These are phyloP conservation scores for Calonectria crousiana DNA, from an alignment of 2,329 filamentous ascomycete species.

Conservation along the genomic window DNA sequence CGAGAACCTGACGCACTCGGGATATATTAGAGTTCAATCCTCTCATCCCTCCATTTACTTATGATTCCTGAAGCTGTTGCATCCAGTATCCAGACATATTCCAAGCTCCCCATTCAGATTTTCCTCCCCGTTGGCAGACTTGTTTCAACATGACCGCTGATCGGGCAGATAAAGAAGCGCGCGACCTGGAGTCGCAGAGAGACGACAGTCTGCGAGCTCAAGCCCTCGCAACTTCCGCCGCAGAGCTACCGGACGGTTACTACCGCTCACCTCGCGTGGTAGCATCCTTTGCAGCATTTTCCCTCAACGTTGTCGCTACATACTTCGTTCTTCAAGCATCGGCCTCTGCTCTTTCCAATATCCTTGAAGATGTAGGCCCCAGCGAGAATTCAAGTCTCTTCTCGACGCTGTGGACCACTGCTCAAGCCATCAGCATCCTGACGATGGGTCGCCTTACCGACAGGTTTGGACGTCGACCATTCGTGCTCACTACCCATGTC, in stretches of 20 bases:
- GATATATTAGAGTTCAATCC: neutral
- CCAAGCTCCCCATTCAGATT: neutral
- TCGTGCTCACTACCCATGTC: neutral
- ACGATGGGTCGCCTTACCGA: slow-evolving; percentile 1
- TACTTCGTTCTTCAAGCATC: neutral
- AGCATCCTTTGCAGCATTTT: neutral
- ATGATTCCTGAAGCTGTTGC: neutral
- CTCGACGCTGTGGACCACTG: neutral
- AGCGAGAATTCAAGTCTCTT: neutral
- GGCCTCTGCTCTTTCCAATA: neutral
- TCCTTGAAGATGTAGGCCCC: neutral
- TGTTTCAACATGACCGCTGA: neutral
- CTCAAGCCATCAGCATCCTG: neutral
- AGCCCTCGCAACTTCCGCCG: neutral
- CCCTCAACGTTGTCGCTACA: neutral
- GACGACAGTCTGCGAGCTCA: neutral
- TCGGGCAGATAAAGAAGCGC: neutral
- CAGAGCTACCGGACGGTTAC: neutral
- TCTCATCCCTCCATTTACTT: neutral
- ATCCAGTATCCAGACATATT: neutral
- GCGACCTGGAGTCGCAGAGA: neutral
- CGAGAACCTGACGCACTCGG: neutral
- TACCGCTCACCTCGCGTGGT: neutral
- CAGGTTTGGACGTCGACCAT: neutral
- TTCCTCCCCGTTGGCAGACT: neutral